Conservation (phyloP, 2,329 filamentous ascomycete species). For the Penicillium sp. region DNA sequence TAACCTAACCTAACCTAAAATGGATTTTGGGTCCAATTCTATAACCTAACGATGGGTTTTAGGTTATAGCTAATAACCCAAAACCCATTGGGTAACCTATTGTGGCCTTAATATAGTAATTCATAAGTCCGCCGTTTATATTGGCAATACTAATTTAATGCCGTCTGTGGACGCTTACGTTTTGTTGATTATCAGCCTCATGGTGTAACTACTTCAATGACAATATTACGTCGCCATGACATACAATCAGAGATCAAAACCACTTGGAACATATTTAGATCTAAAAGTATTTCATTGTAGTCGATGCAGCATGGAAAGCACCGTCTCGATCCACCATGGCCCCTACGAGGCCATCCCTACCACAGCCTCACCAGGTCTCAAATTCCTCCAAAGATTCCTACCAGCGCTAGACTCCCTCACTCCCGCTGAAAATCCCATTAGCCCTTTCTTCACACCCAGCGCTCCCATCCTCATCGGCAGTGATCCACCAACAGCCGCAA, state of each 20-base stretch:
- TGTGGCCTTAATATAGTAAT: too few relatives aligned
- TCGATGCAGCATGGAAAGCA: conserved; percentile 7
- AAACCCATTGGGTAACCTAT: too few relatives aligned
- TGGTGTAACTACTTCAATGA: conserved; percentile 7
- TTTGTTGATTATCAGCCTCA: not conserved
- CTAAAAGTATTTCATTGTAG: not conserved
- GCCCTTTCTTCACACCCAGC: conserved; percentile 18
- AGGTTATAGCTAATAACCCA: too few relatives aligned
- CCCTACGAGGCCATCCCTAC: conserved; percentile 20
- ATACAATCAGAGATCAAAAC: not conserved
- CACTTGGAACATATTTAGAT: not conserved
- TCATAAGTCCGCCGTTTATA: not conserved
- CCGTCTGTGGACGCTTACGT: not conserved
- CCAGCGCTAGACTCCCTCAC: conserved; percentile 20
- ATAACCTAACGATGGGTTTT: too few relatives aligned
- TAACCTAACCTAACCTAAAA: too few relatives aligned
- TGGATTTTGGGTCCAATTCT: too few relatives aligned
- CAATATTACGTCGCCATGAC: conserved; percentile 5
- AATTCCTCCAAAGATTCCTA: conserved; percentile 24
- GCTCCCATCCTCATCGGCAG: conserved; percentile 20
- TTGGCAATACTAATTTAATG: not conserved
- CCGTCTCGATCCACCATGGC: conserved; percentile 20
- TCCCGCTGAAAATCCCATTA: conserved; percentile 4
- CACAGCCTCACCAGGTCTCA: conserved; percentile 19
- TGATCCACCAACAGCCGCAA: conserved; percentile 14